Evolutionary conservation across 2,329 filamentous ascomycete genomes (phyloP).

Genomic region (Sporothrix humicola): DNA sequence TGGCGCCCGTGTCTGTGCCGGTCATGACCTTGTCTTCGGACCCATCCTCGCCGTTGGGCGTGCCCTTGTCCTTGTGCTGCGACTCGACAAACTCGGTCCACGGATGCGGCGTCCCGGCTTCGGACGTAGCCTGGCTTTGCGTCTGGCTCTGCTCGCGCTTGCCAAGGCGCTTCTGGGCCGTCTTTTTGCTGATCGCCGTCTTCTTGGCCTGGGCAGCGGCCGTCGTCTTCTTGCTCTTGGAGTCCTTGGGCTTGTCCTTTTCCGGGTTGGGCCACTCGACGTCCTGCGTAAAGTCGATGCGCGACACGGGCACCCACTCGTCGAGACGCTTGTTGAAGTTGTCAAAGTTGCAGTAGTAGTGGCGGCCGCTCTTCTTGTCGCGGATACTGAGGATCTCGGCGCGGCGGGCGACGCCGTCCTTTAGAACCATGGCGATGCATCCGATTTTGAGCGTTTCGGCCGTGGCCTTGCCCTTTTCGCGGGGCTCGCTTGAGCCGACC

Average conservation of each 20-base stretch:
- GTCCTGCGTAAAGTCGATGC: conserved; percentile 86
- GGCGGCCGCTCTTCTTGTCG: conserved; percentile 83
- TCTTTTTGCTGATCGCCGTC: conserved; percentile 60
- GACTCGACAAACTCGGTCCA: conserved; percentile 59
- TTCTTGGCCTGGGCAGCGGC: conserved; percentile 58
- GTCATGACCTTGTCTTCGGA: conserved; percentile 54
- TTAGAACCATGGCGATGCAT: conserved; percentile 66
- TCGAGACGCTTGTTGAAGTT: conserved; percentile 89
- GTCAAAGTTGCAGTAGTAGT: conserved; percentile 96
- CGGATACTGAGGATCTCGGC: conserved; percentile 96
- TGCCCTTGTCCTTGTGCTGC: conserved; percentile 48
- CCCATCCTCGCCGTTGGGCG: conserved; percentile 49
- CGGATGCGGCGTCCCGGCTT: conserved; percentile 58
- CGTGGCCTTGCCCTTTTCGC: conserved; percentile 80
- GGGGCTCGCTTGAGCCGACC: conserved; percentile 63
- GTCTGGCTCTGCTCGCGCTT: conserved; percentile 59
- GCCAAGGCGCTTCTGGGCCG: conserved; percentile 56
- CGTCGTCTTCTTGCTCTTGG: conserved; percentile 69
- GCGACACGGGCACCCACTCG: conserved; percentile 85
- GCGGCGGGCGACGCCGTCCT: conserved; percentile 83
- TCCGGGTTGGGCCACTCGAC: conserved; percentile 97
- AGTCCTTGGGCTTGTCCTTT: conserved; percentile 77
- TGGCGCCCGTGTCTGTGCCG: conserved; percentile 29
- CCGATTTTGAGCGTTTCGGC: conserved; percentile 75
- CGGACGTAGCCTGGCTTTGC: conserved; percentile 50